Evolutionary conservation across 2,329 filamentous ascomycete genomes (phyloP).

Genomic region (Aspergillus felis): DNA sequence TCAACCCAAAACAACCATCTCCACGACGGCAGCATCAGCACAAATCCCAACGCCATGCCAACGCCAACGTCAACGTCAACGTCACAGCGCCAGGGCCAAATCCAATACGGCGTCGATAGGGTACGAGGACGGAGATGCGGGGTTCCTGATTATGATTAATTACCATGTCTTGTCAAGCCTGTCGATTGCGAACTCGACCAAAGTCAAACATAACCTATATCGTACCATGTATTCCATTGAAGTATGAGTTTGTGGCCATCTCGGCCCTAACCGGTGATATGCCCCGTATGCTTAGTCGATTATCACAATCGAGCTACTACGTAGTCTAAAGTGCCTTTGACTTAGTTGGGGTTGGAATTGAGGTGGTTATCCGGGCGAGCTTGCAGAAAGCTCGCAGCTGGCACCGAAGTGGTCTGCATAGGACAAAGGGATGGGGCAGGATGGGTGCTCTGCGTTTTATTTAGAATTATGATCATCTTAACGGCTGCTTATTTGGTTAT

Average conservation of each 20-base stretch:
- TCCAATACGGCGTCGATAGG: too few relatives aligned
- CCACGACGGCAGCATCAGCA: background rate
- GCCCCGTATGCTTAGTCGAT: too few relatives aligned
- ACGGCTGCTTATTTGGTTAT: too few relatives aligned
- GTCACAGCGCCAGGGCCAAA: background rate
- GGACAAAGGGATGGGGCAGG: background rate
- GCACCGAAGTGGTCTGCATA: background rate
- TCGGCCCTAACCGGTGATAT: too few relatives aligned
- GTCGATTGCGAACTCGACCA: background rate
- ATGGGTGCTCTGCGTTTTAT: background rate
- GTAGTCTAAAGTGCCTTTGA: too few relatives aligned
- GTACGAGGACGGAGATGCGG: background rate
- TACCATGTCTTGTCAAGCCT: too few relatives aligned
- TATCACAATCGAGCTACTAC: too few relatives aligned
- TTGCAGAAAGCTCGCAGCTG: background rate
- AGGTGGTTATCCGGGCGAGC: background rate
- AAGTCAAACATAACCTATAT: background rate
- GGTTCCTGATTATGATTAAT: too few relatives aligned
- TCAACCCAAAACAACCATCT: background rate
- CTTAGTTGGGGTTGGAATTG: background rate
- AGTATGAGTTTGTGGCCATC: too few relatives aligned
- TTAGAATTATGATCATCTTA: background rate
- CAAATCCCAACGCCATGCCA: background rate
- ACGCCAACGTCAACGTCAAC: background rate
- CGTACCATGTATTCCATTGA: too few relatives aligned